Evolutionary conservation across 2,329 filamentous ascomycete genomes (phyloP).

Genomic region (Fusarium sublunatum): DNA sequence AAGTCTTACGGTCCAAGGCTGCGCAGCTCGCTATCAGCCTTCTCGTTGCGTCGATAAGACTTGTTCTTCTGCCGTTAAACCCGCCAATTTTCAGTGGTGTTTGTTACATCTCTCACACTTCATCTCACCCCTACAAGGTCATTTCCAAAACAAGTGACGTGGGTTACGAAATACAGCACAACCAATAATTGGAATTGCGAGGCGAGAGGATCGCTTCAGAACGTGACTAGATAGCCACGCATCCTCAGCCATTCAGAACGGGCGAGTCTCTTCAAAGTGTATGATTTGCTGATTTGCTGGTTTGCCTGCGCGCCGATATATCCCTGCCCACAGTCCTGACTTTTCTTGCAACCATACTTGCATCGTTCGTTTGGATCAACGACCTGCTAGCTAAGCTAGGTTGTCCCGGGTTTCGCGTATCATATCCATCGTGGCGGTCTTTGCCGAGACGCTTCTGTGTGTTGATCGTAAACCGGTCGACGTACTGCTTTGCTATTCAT

Average conservation of each 20-base stretch:
- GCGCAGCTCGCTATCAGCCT: constrained; percentile 24
- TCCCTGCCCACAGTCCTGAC: constrained; percentile 38
- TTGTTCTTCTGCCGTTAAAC: constrained; percentile 23
- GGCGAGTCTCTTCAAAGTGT: constrained; percentile 30
- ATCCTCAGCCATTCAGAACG: constrained; percentile 42
- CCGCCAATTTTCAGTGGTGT: constrained; percentile 20
- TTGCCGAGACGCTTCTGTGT: constrained; percentile 25
- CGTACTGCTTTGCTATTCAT: constrained; percentile 28
- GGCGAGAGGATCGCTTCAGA: constrained; percentile 39
- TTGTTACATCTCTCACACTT: constrained; percentile 20
- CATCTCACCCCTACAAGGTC: constrained; percentile 25
- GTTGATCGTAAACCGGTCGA: constrained; percentile 32
- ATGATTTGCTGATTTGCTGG: constrained; percentile 48
- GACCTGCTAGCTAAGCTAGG: constrained; percentile 30
- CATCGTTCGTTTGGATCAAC: constrained; percentile 36
- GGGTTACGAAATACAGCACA: constrained; percentile 29
- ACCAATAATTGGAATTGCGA: constrained; percentile 40
- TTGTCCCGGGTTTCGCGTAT: constrained; percentile 22
- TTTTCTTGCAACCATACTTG: constrained; percentile 33
- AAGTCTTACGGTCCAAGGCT: constrained; percentile 31
- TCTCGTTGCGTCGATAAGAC: constrained; percentile 19
- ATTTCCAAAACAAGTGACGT: constrained; percentile 28
- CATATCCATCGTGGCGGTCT: constrained; percentile 25
- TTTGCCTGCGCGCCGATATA: constrained; percentile 33
- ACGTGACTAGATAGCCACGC: constrained; percentile 40